Conservation (phyloP, 331 rosid genomes). For the Pyracantha coccinea region DNA sequence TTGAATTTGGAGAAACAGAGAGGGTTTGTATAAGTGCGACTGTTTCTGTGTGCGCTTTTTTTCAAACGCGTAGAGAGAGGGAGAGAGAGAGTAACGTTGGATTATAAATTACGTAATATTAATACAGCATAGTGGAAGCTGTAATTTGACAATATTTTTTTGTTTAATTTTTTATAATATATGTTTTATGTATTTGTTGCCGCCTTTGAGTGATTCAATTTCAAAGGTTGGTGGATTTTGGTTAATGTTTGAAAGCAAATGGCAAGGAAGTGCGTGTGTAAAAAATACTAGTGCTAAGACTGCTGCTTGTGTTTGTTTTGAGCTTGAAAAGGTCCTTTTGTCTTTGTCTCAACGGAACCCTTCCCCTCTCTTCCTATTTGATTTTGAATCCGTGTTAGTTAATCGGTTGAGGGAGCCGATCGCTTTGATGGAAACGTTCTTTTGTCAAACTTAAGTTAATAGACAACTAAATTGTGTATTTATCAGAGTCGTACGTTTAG, state of each 20-base stretch:
- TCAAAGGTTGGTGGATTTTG: neutral
- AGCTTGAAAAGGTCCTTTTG: neutral
- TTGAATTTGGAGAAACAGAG: conserved; percentile 1
- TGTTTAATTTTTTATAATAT: neutral
- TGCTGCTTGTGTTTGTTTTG: neutral
- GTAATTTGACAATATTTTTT: neutral
- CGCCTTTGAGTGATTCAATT: conserved; percentile 32
- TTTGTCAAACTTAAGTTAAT: neutral
- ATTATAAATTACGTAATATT: neutral
- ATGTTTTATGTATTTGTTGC: neutral
- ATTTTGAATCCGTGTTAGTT: neutral
- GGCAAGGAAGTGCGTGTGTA: neutral
- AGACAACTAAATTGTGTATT: too few species aligned
- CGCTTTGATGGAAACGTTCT: neutral
- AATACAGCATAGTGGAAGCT: conserved; percentile 4
- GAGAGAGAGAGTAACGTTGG: neutral
- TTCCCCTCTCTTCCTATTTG: neutral
- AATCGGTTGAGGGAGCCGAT: neutral
- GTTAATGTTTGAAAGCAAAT: neutral
- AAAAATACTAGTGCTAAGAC: neutral
- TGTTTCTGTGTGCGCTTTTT: neutral
- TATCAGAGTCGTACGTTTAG: too few species aligned
- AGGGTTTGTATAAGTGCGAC: neutral
- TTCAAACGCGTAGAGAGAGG: neutral
- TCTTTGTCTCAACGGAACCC: neutral